Base-by-base conservation (phyloP, 1,284 basidiomycete genomes). In the Trichosporon inkin region DNA sequence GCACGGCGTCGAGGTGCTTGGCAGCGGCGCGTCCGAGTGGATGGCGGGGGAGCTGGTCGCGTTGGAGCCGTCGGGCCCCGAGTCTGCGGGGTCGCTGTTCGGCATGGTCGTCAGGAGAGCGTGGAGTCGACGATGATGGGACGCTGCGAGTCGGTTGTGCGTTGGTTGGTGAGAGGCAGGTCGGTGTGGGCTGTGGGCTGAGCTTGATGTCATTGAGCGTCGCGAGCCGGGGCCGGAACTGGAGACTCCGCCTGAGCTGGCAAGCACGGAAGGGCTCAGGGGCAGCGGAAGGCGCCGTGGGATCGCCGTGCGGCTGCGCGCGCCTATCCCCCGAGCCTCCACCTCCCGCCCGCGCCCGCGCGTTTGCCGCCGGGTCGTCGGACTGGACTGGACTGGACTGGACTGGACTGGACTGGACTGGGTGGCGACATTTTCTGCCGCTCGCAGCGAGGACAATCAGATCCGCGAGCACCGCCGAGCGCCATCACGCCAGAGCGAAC, bases 1-100 rank as follows among this genome's bases (percentile, higher is more conserved):
- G 61, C 73, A 66, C 7, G 68, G 65, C 24, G 61, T 49, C 36
- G 62, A 65, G 44, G 65, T 60, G 34, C 65, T 62, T 1, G 66
- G 67, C 5, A 67, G 56, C 14, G 65, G 64, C 16, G 65, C 55
- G 28, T 55, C 28, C 20, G 40, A 6, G 22, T 36, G 32, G 24
- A n/a, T 16, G 6, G 28, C 10, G 19, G 53, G 14, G 6, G 40
- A 16, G 22, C 24, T 51, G 19, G 37, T 13, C 10, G 35, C 16
- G 49, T 10, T 10, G 14, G 52, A 37, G 53, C 44, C 35, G 52
- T 37, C 41, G 3, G 28, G 28, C 24, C 32, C 56, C 22, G 34
- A 34, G 17, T 38, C 22, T 24, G 36, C 24, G 20, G 52, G 38
- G 44, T 49, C 20, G 24, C 58, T 52, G 49, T 24, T 24, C 47